Conservation (phyloP, 2,329 filamentous ascomycete species). For the Exophiala sp. region DNA sequence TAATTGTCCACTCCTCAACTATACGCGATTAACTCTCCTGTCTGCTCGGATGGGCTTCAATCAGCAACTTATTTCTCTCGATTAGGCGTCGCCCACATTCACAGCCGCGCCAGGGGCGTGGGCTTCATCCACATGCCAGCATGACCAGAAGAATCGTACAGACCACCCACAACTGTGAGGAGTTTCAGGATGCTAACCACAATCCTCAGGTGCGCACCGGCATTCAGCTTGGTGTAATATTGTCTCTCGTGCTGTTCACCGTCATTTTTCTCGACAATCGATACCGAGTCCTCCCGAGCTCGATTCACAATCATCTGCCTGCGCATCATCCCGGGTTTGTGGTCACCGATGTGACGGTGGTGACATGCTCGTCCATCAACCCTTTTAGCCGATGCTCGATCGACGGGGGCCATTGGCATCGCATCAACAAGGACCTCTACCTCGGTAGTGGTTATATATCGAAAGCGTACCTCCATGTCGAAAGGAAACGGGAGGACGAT, state of each 20-base stretch:
- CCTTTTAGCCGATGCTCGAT: conserved; percentile 69
- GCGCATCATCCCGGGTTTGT: conserved; percentile 77
- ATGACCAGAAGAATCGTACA: conserved; percentile 27
- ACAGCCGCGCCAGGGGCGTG: conserved; percentile 2
- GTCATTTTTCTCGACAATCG: conserved; percentile 80
- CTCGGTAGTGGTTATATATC: conserved; percentile 67
- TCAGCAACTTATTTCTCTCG: background rate
- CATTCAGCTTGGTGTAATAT: conserved; percentile 65
- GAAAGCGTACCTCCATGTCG: conserved; percentile 73
- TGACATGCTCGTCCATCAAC: conserved; percentile 69
- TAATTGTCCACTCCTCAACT: too few species aligned
- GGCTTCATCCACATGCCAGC: conserved; percentile 19
- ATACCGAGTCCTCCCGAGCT: conserved; percentile 77
- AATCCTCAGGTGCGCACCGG: conserved; percentile 55
- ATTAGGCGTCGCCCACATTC: background rate
- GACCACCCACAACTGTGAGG: background rate
- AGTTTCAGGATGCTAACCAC: conserved; percentile 9
- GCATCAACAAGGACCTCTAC: conserved; percentile 84
- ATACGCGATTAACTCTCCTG: too few species aligned
- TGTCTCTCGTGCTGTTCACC: conserved; percentile 61
- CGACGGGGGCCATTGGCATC: conserved; percentile 68
- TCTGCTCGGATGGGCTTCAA: background rate
- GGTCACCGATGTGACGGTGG: conserved; percentile 77
- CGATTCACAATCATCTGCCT: conserved; percentile 81
- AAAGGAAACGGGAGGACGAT: conserved; percentile 80